Conservation (phyloP, 2,329 filamentous ascomycete species). For the Fusarium sp. region DNA sequence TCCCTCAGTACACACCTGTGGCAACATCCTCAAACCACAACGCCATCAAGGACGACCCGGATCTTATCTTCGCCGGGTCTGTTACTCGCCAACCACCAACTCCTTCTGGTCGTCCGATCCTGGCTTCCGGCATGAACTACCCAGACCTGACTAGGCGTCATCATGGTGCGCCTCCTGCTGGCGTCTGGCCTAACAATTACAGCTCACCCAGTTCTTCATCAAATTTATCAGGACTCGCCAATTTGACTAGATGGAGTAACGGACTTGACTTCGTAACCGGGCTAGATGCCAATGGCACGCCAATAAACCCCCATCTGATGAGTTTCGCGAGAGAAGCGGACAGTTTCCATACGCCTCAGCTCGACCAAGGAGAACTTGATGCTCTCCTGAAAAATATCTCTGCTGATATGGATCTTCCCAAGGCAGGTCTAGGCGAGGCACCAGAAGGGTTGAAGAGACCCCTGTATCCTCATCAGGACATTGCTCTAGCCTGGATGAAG, state of each 20-base stretch:
- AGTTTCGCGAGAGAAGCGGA: slow-evolving; percentile 44
- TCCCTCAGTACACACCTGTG: background rate
- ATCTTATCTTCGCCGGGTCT: slow-evolving; percentile 6
- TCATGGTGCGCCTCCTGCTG: background rate
- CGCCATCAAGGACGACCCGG: slow-evolving; percentile 1
- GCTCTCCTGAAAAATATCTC: slow-evolving; percentile 76
- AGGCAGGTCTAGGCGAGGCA: slow-evolving; percentile 70
- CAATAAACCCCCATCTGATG: slow-evolving; percentile 46
- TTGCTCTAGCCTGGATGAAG: slow-evolving; percentile 85
- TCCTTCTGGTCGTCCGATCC: background rate
- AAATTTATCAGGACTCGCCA: slow-evolving; percentile 35
- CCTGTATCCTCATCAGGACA: slow-evolving; percentile 83
- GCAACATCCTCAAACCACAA: background rate
- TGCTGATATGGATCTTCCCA: slow-evolving; percentile 71
- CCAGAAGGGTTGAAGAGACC: slow-evolving; percentile 72
- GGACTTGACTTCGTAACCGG: slow-evolving; percentile 48
- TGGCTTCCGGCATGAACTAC: slow-evolving; percentile 9
- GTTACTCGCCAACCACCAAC: background rate
- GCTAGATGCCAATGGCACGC: slow-evolving; percentile 48
- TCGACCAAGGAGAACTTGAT: slow-evolving; percentile 70
- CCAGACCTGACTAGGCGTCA: slow-evolving; percentile 8
- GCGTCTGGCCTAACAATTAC: background rate
- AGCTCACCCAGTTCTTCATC: background rate
- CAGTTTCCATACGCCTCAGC: slow-evolving; percentile 48
- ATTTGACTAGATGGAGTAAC: slow-evolving; percentile 51